phyloP scores from a whole-genome alignment of 2,329 filamentous ascomycete species.

The Drechslerella dactyloides region DNA sequence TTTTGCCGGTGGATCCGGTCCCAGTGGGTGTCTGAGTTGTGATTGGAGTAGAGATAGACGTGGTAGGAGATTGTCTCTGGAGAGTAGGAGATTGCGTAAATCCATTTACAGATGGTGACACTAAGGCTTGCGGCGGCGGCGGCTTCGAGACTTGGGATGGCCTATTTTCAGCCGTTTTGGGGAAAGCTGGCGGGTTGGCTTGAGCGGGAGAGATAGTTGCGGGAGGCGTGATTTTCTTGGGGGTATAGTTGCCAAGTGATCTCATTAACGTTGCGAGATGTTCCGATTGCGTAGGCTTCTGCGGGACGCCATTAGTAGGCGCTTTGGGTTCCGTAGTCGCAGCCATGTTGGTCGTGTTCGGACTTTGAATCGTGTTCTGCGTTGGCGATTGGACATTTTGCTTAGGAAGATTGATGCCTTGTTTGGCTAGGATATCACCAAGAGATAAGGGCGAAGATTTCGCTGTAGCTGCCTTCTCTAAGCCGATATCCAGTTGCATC shows the following conservation, averaged over 20 bases:
- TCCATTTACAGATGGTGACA: constrained; percentile 33
- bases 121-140: constrained; percentile 1
- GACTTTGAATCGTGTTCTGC: not conserved
- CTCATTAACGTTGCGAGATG: constrained; percentile 36
- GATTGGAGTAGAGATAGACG: constrained; percentile 10
- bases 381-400: not conserved
- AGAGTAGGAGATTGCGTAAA: constrained; percentile 8
- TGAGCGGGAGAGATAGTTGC: constrained; percentile 13
- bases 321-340: constrained; percentile 9
- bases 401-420: constrained; percentile 33
- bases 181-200: constrained; percentile 3
- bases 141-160: constrained; percentile 12
- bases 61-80: constrained; percentile 20
- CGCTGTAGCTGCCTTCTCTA: constrained; percentile 3
- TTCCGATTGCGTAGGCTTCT: constrained; percentile 22
- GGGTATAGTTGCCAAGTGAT: constrained; percentile 14
- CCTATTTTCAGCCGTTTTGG: constrained; percentile 39
- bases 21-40: not conserved
- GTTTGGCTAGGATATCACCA: constrained; percentile 27
- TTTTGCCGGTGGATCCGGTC: constrained; percentile 16
- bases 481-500: constrained; percentile 39
- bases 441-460: constrained; percentile 18
- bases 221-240: constrained; percentile 35
- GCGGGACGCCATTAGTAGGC: constrained; percentile 11
- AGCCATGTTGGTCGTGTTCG: no score